phyloP scores from a whole-genome alignment of 495 filamentous ascomycete species.

The Penicillium angulare region DNA sequence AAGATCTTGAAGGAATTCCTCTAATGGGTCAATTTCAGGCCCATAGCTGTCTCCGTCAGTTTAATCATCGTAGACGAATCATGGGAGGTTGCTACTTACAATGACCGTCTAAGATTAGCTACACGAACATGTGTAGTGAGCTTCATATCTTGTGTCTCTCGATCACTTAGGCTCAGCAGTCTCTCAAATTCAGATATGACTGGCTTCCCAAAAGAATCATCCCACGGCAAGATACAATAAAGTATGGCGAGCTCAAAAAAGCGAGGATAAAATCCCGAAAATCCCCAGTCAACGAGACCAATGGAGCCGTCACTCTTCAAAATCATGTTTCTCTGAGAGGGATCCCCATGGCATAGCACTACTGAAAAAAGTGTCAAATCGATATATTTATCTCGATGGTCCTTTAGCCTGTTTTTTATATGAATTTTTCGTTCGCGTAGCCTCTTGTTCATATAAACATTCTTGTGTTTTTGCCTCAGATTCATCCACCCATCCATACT shows the following conservation, averaged over 20 bases:
- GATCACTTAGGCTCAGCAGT: constrained; percentile 12
- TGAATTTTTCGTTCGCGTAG: too few relatives aligned
- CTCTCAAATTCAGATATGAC: constrained; percentile 14
- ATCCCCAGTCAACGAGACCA: constrained; percentile 18
- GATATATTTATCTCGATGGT: too few relatives aligned
- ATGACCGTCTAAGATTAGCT: constrained; percentile 15
- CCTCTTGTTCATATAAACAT: too few relatives aligned
- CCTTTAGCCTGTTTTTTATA: too few relatives aligned
- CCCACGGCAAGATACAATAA: constrained; percentile 13
- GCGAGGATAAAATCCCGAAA: constrained; percentile 15
- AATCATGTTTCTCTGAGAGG: constrained; percentile 16
- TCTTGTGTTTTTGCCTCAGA: background rate
- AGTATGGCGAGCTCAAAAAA: constrained; percentile 18
- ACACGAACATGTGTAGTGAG: constrained; percentile 11
- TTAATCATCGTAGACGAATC: too few relatives aligned
- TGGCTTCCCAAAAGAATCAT: constrained; percentile 8
- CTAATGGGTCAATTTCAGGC: too few relatives aligned
- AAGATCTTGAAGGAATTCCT: too few relatives aligned
- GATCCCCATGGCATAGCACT: constrained; percentile 6
- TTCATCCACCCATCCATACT: background rate
- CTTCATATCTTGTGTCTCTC: constrained; percentile 21
- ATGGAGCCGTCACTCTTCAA: constrained; percentile 13
- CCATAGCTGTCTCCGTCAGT: too few relatives aligned
- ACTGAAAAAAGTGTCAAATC: too few relatives aligned
- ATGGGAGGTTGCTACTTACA: background rate